Conservation (phyloP, 139 green algal genomes). For the Chlamydomonas sphaeroides region DNA sequence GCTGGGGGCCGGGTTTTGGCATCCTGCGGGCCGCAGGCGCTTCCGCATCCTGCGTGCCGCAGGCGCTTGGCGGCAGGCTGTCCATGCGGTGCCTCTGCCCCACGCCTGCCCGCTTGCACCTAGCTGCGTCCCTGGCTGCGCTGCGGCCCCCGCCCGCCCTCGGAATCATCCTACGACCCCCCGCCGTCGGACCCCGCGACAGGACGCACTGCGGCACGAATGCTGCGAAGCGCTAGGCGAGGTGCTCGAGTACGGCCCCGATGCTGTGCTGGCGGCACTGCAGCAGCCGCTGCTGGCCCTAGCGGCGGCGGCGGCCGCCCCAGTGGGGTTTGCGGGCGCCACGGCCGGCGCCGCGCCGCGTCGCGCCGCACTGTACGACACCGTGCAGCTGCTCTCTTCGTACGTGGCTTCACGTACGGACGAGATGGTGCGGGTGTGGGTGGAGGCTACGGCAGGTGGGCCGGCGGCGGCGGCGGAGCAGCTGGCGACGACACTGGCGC, state of each 20-base stretch:
- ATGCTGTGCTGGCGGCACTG: conserved; percentile 25
- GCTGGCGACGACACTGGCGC: conserved; percentile 4
- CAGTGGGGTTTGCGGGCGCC: not conserved
- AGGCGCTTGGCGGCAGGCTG: too few relatives aligned
- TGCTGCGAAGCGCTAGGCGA: conserved; percentile 10
- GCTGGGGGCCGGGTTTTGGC: too few relatives aligned
- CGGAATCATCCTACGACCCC: too few relatives aligned
- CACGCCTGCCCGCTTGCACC: too few relatives aligned
- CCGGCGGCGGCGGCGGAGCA: not conserved
- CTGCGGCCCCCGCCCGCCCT: too few relatives aligned
- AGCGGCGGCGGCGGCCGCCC: conserved; percentile 17
- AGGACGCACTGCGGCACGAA: conserved; percentile 8
- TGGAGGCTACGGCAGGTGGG: too few relatives aligned
- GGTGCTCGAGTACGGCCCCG: conserved; percentile 43
- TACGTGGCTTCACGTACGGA: conserved; percentile 15
- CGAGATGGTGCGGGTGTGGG: conserved; percentile 13
- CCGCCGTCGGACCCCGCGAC: not conserved
- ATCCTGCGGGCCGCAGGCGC: too few relatives aligned
- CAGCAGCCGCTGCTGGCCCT: conserved; percentile 9
- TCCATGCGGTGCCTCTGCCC: too few relatives aligned
- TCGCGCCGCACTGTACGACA: not conserved
- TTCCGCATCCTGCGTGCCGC: too few relatives aligned
- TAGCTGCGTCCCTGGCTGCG: too few relatives aligned
- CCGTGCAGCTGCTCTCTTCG: conserved; percentile 26
- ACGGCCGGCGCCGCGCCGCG: too few relatives aligned